Evolutionary conservation across 768 basidiomycete genomes (phyloP).

Genomic region (Tricholoma sp.): DNA sequence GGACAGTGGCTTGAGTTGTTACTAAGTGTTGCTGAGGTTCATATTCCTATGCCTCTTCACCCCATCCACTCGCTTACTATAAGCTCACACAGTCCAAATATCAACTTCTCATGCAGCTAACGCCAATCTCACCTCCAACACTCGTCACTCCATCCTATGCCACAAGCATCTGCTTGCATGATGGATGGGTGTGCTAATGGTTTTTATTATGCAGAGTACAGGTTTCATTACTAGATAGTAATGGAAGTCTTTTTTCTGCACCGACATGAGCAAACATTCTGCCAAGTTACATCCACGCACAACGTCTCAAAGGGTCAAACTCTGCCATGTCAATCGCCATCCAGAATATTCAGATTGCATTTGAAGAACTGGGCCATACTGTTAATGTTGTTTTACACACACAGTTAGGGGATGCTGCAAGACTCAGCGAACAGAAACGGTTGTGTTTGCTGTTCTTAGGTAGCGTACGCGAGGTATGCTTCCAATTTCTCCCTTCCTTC

Average conservation of each 20-base stretch:
- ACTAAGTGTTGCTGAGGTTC: no score
- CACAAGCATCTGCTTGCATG: no score
- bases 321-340: constrained; percentile 5
- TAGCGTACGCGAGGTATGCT: not conserved
- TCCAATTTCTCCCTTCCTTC: not conserved
- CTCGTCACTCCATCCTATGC: no score
- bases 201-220: not conserved
- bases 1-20: no score
- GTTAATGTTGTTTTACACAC: constrained; percentile 7
- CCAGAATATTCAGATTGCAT: constrained; percentile 9
- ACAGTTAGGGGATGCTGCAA: constrained; percentile 13
- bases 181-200: not conserved
- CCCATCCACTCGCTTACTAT: no score
- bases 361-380: not conserved
- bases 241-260: not conserved
- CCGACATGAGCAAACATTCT: not conserved
- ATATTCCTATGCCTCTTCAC: no score
- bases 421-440: constrained; percentile 9
- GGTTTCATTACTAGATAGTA: not conserved
- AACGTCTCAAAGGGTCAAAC: not conserved
- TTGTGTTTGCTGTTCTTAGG: constrained; percentile 8
- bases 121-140: no score
- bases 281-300: not conserved
- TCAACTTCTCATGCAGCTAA: no score
- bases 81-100: no score